phyloP scores from a whole-genome alignment of 192 early-diverging fungal species.

The Martensiomyces pterosporus region DNA sequence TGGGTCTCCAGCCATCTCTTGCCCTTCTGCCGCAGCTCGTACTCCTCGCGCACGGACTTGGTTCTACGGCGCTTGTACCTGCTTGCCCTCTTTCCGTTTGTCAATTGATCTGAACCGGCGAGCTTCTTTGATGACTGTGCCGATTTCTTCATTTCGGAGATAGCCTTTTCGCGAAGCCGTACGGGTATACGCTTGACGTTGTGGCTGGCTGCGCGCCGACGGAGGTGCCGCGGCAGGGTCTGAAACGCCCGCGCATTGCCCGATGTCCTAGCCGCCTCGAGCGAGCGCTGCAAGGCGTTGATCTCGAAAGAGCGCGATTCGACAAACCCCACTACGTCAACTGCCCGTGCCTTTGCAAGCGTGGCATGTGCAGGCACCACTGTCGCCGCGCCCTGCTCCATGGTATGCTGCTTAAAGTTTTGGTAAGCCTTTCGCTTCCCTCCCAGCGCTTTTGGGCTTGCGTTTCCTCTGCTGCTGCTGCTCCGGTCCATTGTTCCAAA shows the following conservation, averaged over 20 bases:
- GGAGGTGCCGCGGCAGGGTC: constrained; percentile 83
- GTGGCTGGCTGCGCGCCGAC: constrained; percentile 91
- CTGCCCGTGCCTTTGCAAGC: constrained; percentile 38
- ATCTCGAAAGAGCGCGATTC: constrained; percentile 84
- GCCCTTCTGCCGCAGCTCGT: constrained; percentile 41
- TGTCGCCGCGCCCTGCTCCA: too few species aligned
- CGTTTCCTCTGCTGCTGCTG: too few species aligned
- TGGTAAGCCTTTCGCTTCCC: too few species aligned
- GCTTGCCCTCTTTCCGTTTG: constrained; percentile 18
- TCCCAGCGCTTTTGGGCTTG: too few species aligned
- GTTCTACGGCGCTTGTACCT: constrained; percentile 46
- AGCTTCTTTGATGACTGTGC: constrained; percentile 21
- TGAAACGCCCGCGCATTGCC: constrained; percentile 76
- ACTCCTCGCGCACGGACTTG: constrained; percentile 23
- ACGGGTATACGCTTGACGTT: constrained; percentile 91
- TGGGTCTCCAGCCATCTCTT: constrained; percentile 95
- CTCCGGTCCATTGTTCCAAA: too few species aligned
- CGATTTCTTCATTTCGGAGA: constrained; percentile 59
- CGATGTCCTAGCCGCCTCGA: constrained; percentile 56
- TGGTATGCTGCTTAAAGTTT: too few species aligned
- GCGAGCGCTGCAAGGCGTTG: constrained; percentile 73
- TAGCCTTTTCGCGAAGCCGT: constrained; percentile 71
- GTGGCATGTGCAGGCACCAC: too few species aligned
- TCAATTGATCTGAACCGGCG: constrained; percentile 13
- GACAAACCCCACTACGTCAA: constrained; percentile 43